A percentile compares a stretch with the other conserved stretches of the same genome.
Conservation (phyloP, 139 green algal genomes). For the Picocystis salinarum region DNA sequence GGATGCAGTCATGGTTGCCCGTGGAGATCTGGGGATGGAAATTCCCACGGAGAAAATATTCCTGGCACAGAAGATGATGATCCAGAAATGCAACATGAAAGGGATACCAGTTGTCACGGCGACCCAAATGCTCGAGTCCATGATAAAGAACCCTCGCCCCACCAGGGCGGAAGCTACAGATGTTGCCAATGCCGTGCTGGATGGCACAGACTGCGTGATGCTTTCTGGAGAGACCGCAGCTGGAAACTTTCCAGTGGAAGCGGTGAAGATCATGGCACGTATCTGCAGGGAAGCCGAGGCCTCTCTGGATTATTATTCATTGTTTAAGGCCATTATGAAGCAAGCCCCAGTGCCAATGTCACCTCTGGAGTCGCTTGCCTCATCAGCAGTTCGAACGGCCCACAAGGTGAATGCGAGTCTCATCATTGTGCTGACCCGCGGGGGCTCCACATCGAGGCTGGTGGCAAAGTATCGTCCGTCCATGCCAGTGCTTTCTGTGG, state of each 20-base stretch:
- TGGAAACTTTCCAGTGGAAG: constrained; percentile 69
- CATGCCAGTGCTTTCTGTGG: constrained; percentile 76
- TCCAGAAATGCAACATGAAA: constrained; percentile 80
- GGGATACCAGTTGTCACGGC: constrained; percentile 94
- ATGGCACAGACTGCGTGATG: constrained; percentile 95
- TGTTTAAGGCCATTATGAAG: constrained; percentile 71
- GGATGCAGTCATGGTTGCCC: constrained; percentile 36
- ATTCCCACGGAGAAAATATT: constrained; percentile 34
- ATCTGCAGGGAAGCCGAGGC: constrained; percentile 82
- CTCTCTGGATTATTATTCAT: constrained; percentile 77
- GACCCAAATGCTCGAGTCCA: constrained; percentile 45
- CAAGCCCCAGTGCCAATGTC: constrained; percentile 72
- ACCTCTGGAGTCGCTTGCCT: constrained; percentile 82
- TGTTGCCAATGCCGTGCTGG: constrained; percentile 88
- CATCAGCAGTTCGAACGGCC: constrained; percentile 78
- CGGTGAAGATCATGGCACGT: constrained; percentile 72
- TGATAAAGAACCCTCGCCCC: constrained; percentile 77
- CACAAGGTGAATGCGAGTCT: constrained; percentile 59
- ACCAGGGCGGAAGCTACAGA: constrained; percentile 87
- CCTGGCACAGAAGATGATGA: constrained; percentile 71
- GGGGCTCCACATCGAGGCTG: constrained; percentile 23
- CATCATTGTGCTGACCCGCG: constrained; percentile 35
- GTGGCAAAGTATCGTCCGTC: constrained; percentile 46
- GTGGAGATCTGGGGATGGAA: constrained; percentile 42
- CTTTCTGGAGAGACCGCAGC: constrained; percentile 90